Evolutionary conservation across 441 rosid species (phyloP), one percentile per base, ranked within the genome.

Genomic region (Pelargonium myrrhifolium): DNA sequence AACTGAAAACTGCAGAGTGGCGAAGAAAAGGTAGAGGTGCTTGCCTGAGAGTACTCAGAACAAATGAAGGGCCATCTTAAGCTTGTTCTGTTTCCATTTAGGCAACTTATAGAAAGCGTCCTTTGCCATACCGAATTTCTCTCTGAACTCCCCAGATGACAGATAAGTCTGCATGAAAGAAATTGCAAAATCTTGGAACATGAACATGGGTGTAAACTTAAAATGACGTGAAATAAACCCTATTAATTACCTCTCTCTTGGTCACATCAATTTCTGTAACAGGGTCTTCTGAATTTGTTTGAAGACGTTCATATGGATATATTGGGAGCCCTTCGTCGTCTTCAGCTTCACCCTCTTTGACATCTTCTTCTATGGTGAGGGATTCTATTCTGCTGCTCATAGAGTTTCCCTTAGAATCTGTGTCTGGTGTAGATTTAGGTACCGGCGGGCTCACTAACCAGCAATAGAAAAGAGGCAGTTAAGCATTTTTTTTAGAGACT

Each of bases 31-130:
- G 76, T 55, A 64, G 65, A 70, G 64, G 68, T 35, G 9, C 39
- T n/a, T 35, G 39, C 39, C 39, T 35, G 39, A 35, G 39, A 35
- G 39, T 21, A 74, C 75, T 87, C 77, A 95, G 81, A 95, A 95
- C 78, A 95, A 80, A 5, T 82, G 87, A 77, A 82, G 81, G 69
- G 95, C 84, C 89, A 87, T 87, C 76, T 95, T 95, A 72, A 85
- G 92, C 82, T 95, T 95, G 93, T 89, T 92, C 79, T 92, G 98
- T 80, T 90, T 95, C 99, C 99, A 95, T 84, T 90, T 95, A 0
- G 99, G 96, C 73, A 92, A 71, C 83, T 87, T 89, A 72, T 83
- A 79, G 85, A 95, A 95, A 28, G 86, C 96, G 56, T 70, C 84
- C 75, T 86, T 95, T 56, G 86, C 31, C 99, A 92, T 90, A 65